Evolutionary conservation across 805 yeast genomes (phyloP).

Genomic region (Kuraishia molischiana): DNA sequence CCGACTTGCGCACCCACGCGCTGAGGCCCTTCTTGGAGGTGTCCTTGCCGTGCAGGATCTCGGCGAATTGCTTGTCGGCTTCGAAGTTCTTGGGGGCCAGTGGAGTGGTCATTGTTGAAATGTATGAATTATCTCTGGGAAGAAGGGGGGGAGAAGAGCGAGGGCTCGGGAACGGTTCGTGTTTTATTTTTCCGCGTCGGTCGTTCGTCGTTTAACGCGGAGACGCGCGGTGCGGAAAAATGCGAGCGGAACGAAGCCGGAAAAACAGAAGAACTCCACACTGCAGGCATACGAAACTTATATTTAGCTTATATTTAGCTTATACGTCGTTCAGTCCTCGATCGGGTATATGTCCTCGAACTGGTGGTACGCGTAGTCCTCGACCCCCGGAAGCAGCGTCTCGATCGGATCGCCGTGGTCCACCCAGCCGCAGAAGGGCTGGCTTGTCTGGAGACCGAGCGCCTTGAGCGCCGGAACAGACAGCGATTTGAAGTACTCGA

Average conservation of each 20-base stretch:
- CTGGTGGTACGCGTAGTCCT: no score
- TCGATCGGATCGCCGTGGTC: constrained; percentile 9
- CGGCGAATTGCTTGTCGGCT: constrained; percentile 65
- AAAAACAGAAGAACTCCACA: no score
- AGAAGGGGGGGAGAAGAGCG: neutral
- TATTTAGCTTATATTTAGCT: no score
- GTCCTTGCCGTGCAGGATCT: constrained; percentile 76
- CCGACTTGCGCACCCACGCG: constrained; percentile 72
- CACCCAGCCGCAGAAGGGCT: constrained; percentile 9
- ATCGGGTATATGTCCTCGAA: no score
- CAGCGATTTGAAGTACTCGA: constrained; percentile 13
- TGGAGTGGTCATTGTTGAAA: constrained; percentile 7
- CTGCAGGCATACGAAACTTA: no score
- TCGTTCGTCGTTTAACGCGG: no score
- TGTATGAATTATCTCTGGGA: neutral
- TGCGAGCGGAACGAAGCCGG: no score
- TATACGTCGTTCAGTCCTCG: no score
- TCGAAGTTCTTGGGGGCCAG: constrained; percentile 47
- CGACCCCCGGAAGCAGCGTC: neutral
- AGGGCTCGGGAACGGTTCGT: no score
- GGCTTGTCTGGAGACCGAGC: constrained; percentile 11
- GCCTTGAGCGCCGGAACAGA: constrained; percentile 8
- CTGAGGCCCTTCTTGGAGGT: constrained; percentile 59
- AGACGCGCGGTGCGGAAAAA: no score
- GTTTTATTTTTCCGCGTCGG: no score